phyloP scores from a whole-genome alignment of 768 basidiomycete species.

The Pleurotus pulmonarius region DNA sequence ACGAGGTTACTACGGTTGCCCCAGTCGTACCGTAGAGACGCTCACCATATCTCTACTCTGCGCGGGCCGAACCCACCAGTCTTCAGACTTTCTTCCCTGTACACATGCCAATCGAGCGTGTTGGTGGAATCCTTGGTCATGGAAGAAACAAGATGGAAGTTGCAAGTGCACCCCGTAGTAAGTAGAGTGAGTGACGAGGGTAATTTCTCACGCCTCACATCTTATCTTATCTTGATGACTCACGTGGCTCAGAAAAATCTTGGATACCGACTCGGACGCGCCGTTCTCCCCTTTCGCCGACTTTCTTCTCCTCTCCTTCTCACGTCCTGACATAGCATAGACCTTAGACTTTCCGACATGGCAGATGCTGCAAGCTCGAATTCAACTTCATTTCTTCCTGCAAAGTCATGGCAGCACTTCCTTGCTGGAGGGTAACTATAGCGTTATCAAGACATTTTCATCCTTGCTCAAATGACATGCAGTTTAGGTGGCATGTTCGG shows the following conservation, averaged over 20 bases:
- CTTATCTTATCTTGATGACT: too few relatives aligned
- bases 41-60: conserved; percentile 40
- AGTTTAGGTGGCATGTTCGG: conserved; percentile 98
- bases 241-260: neutral
- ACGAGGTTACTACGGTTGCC: too few relatives aligned
- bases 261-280: neutral
- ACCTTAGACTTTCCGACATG: conserved; percentile 11
- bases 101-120: conserved; percentile 17
- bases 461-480: conserved; percentile 2
- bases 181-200: too few relatives aligned
- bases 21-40: neutral
- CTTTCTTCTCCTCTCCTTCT: neutral
- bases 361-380: conserved; percentile 12
- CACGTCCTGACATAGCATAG: neutral
- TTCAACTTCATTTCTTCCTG: conserved; percentile 43
- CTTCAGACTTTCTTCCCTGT: conserved; percentile 34
- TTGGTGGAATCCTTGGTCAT: conserved; percentile 1
- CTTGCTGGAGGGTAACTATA: conserved; percentile 72
- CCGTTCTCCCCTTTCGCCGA: neutral
- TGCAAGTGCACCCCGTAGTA: too few relatives aligned
- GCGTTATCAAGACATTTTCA: conserved; percentile 4
- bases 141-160: neutral
- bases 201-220: too few relatives aligned
- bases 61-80: conserved; percentile 46
- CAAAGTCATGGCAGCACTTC: conserved; percentile 83